Conservation (phyloP, 371 early-diverging fungal species). For the Rhizopus sp. region DNA sequence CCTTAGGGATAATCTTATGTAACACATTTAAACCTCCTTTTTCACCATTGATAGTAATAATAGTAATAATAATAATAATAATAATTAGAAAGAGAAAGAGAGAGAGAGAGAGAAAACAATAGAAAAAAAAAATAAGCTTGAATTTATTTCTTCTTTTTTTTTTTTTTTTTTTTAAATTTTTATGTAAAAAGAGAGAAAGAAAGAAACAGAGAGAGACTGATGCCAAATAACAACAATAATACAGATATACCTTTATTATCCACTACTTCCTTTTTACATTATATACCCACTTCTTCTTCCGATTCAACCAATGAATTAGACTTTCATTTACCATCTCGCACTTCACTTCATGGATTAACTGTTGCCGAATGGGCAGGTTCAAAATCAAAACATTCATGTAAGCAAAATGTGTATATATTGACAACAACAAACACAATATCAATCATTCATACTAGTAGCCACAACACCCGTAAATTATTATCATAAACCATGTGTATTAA, state of each 20-base stretch:
- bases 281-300: constrained; percentile 34
- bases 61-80: no score
- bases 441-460: constrained; percentile 1
- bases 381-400: constrained; percentile 20
- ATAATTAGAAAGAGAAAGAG: no score
- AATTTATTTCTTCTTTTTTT: no score
- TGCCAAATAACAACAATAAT: constrained; percentile 5
- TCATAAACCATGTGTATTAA: constrained; percentile 13
- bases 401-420: neutral
- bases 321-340: constrained; percentile 37
- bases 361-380: constrained; percentile 42
- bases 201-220: neutral
- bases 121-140: no score
- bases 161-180: neutral
- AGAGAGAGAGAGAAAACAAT: no score
- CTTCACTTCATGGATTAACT: constrained; percentile 32
- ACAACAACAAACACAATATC: constrained; percentile 1
- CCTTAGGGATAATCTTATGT: no score
- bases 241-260: constrained; percentile 25
- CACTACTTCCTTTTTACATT: constrained; percentile 25
- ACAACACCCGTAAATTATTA: neutral
- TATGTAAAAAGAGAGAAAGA: neutral
- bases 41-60: no score
- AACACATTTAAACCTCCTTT: no score
- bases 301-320: constrained; percentile 26